Conservation (phyloP, 1,284 basidiomycete species). For the Cryptococcus amylolentus region DNA sequence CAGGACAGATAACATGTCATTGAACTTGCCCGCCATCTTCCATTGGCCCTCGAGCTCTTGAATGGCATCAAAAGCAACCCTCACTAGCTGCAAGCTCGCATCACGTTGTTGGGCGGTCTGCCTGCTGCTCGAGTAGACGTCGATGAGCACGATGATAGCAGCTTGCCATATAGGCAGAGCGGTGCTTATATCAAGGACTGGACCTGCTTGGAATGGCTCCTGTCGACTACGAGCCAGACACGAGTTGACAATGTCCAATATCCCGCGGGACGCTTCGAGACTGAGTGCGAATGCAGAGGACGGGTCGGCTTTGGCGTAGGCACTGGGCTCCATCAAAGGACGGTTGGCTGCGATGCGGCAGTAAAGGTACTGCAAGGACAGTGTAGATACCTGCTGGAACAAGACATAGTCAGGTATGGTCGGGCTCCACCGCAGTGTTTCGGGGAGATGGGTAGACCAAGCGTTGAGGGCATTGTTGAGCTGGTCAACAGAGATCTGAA, state of each 20-base stretch:
- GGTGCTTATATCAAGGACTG: slow-evolving; percentile 35
- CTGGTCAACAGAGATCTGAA: slow-evolving; percentile 64
- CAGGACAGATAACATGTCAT: too few relatives aligned
- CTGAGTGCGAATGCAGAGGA: slow-evolving; percentile 74
- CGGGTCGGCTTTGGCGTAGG: slow-evolving; percentile 32
- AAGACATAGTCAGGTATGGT: slow-evolving; percentile 59
- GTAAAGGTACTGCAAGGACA: slow-evolving; percentile 68
- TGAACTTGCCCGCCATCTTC: too few relatives aligned
- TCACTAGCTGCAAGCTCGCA: too few relatives aligned
- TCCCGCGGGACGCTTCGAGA: slow-evolving; percentile 75
- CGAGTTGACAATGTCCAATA: slow-evolving; percentile 64
- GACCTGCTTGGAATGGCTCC: slow-evolving; percentile 48
- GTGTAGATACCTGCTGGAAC: slow-evolving; percentile 65
- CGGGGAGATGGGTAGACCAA: slow-evolving; percentile 71
- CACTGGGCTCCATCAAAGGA: slow-evolving; percentile 66
- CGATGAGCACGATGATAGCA: slow-evolving; percentile 66
- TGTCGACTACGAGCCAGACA: slow-evolving; percentile 34
- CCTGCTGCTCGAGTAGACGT: slow-evolving; percentile 68
- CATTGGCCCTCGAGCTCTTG: too few relatives aligned
- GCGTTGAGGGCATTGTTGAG: slow-evolving; percentile 66
- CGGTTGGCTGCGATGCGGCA: slow-evolving; percentile 68
- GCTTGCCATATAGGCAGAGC: slow-evolving; percentile 58
- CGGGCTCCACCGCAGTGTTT: slow-evolving; percentile 70
- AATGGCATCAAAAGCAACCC: too few relatives aligned
- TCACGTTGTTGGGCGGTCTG: slow-evolving; percentile 49